Percentiles rank a stretch among this genome's conserved stretches.
phyloP scores from a whole-genome alignment of 805 yeast species.

The Metschnikowia gruessii region DNA sequence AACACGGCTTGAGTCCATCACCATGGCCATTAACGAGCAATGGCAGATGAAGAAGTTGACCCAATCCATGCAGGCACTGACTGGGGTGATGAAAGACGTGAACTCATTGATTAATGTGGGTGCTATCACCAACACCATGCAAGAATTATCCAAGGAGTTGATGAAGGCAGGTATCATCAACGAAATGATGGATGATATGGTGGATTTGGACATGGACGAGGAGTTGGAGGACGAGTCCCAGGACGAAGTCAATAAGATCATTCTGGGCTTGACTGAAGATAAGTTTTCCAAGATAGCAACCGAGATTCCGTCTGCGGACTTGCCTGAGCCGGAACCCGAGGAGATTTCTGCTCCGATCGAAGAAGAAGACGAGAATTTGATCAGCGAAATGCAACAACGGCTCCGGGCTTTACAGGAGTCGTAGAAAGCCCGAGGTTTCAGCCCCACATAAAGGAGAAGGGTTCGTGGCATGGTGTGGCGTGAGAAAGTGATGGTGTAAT shows the following conservation, averaged over 20 bases:
- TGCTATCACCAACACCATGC: conserved; percentile 76
- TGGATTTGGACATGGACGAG: conserved; percentile 64
- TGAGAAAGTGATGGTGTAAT: background rate
- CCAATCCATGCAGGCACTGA: conserved; percentile 72
- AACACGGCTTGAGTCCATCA: conserved; percentile 82
- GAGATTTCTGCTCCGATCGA: conserved; percentile 17
- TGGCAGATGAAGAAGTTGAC: conserved; percentile 82
- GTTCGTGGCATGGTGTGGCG: too few relatives aligned
- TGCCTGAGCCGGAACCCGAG: conserved; percentile 21
- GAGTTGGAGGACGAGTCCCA: conserved; percentile 66
- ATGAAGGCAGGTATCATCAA: conserved; percentile 83
- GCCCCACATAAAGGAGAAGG: too few relatives aligned
- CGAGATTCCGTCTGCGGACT: conserved; percentile 32
- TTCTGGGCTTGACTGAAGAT: conserved; percentile 39
- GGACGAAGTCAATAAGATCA: conserved; percentile 61
- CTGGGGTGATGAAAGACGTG: conserved; percentile 85
- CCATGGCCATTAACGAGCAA: conserved; percentile 88
- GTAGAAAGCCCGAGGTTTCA: background rate
- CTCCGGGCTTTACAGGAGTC: conserved; percentile 70
- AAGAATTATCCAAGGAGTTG: conserved; percentile 80
- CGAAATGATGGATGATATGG: conserved; percentile 91
- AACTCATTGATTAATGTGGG: conserved; percentile 77
- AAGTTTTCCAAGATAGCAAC: conserved; percentile 35
- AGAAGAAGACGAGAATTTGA: conserved; percentile 68
- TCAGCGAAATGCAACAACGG: conserved; percentile 86